Conservation (phyloP, 306 rosid species). For the Crotalaria pallida region DNA sequence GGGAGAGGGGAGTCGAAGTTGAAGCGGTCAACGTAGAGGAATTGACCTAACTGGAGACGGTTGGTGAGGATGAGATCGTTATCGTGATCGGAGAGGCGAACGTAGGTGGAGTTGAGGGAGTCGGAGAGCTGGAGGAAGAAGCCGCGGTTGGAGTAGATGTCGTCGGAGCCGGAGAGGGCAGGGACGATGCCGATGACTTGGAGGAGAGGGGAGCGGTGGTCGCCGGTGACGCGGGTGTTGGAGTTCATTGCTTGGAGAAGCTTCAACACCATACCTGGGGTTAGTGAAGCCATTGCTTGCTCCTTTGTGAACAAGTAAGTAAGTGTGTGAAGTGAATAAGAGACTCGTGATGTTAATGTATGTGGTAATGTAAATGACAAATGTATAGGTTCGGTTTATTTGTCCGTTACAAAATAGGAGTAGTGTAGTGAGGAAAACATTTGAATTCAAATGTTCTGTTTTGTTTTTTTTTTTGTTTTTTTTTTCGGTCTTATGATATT, state of each 20-base stretch:
- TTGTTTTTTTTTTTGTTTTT: no score
- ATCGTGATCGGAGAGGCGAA: conserved; percentile 72
- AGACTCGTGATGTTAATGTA: not conserved
- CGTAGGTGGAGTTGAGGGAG: conserved; percentile 88
- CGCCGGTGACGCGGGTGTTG: conserved; percentile 83
- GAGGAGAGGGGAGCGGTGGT: conserved; percentile 93
- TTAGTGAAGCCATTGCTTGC: conserved; percentile 72
- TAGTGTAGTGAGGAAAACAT: no score
- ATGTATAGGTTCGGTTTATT: no score
- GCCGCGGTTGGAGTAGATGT: conserved; percentile 84
- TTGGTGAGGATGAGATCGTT: conserved; percentile 80
- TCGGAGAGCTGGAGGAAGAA: conserved; percentile 92
- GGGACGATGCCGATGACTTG: conserved; percentile 93
- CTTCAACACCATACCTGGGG: conserved; percentile 76
- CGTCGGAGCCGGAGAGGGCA: conserved; percentile 77
- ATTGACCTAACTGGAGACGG: conserved; percentile 85
- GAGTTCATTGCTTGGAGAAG: conserved; percentile 84
- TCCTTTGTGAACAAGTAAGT: not conserved
- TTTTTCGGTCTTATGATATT: no score
- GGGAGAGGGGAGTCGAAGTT: conserved; percentile 75
- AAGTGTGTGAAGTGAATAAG: not conserved
- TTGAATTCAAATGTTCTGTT: not conserved
- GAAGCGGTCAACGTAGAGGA: conserved; percentile 76
- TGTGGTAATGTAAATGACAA: no score
- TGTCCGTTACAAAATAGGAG: not conserved